Conservation (phyloP, 148 eudicot genomes). For the Nepenthes gracilis region DNA sequence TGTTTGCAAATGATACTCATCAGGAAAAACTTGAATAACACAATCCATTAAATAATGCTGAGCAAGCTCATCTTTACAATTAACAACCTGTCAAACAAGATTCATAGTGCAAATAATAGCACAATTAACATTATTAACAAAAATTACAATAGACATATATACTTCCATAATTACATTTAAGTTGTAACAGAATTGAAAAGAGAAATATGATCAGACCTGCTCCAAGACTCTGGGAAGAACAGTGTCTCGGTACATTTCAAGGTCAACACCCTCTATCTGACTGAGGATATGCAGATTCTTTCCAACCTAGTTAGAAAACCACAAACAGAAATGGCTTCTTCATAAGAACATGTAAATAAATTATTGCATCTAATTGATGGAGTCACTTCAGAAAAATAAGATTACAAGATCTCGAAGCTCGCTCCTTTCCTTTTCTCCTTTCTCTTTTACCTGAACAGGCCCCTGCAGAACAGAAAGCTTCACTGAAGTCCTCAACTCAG, state of each 20-base stretch:
- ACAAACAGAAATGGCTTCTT: constrained; percentile 14
- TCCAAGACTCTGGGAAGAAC: constrained; percentile 95
- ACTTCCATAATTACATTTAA: no score
- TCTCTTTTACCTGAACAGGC: constrained; percentile 65
- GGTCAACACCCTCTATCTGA: constrained; percentile 95
- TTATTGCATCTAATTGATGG: constrained; percentile 10
- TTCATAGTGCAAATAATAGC: not conserved
- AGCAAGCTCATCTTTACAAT: constrained; percentile 89
- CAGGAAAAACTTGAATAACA: constrained; percentile 96
- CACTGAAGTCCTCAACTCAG: constrained; percentile 92
- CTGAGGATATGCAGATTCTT: constrained; percentile 97
- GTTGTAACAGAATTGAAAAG: not conserved
- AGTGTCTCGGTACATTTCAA: constrained; percentile 78
- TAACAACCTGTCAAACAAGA: constrained; percentile 47
- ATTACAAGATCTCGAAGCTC: constrained; percentile 99
- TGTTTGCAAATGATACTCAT: constrained; percentile 98
- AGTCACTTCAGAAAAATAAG: constrained; percentile 25
- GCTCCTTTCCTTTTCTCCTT: constrained; percentile 81
- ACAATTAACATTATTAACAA: not conserved
- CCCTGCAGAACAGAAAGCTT: constrained; percentile 99
- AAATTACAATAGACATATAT: not conserved
- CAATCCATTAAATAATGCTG: constrained; percentile 97
- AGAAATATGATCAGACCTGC: constrained; percentile 39
- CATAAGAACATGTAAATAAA: constrained; percentile 5
- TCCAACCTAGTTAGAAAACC: constrained; percentile 55